Base-by-base conservation (phyloP, 768 basidiomycete genomes). In the Trametes punicea region DNA sequence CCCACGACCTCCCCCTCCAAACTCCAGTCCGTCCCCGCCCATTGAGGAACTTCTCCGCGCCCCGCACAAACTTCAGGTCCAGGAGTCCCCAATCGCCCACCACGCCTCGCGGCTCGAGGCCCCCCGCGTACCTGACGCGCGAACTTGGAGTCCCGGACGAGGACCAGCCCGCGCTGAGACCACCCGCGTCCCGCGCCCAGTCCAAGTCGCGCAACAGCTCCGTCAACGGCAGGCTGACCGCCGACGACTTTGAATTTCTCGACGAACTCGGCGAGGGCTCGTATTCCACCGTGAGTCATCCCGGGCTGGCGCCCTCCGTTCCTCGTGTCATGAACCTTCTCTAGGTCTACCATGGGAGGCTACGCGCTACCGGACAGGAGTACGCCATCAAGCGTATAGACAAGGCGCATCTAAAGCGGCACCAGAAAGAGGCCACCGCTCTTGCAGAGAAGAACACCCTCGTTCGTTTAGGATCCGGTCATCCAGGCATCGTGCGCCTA, bases 321-420 rank as follows among this genome's bases (percentile, higher is more conserved):
- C 25, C 18, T 31, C 44, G 30, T 39, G 45, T 31, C 38, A 25
- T 49, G 30, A 42, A 29, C 49, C 20, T 33, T 39, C 38, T 36
- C 23, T 16, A 87, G 88, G 87, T 85, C 31, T 78, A 80, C 69
- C 74, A 74, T 27, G 85, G 77, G 41, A 78, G 74, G 34, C 75
- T 83, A 55, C 69, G 75, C 31, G 69, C 75, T 36, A 84, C 84
- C 15, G 78, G 82, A 18, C 80, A 85, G 55, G 73, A 80, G 44
- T 90, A 88, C 65, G 89, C 90, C 3, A 78, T 90, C 65, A 91
- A 92, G 71, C 81, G 90, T 15, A 77, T 93, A 48, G 89, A 92
- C 72, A 95, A 95, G 76, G 81, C 78, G 34, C 89, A 93, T 67
- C 77, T 95, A 46, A 80, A 84, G 53, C 81, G 85, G 67, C 86